These are phyloP conservation scores for Galium porrigens DNA, from an alignment of 305 asterid genomes.

Conservation along the genomic window DNA sequence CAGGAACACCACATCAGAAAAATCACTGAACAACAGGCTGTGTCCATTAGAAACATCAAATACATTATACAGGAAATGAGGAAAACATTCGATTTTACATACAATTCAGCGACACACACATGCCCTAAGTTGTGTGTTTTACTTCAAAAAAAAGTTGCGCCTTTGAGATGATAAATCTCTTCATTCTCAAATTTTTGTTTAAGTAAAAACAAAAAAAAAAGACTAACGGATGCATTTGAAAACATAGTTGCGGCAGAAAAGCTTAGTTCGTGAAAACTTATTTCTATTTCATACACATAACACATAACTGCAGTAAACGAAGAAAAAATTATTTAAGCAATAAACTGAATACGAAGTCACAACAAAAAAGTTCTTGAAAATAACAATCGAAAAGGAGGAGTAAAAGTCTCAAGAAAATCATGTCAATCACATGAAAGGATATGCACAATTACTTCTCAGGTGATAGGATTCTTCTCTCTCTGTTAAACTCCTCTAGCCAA, in stretches of 20 bases:
- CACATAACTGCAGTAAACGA: neutral
- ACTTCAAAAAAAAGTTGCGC: neutral
- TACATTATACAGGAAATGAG: neutral
- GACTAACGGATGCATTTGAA: neutral
- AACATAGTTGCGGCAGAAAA: neutral
- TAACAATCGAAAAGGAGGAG: neutral
- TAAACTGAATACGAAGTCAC: neutral
- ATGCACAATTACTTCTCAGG: conserved; percentile 51
- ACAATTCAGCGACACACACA: neutral
- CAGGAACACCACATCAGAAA: neutral
- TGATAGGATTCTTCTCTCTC: conserved; percentile 53
- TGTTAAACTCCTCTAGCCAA: conserved; percentile 78
- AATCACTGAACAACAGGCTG: neutral
- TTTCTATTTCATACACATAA: neutral
- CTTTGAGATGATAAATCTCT: conserved; percentile 1
- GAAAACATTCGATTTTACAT: neutral
- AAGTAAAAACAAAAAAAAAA: neutral
- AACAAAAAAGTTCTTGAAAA: neutral
- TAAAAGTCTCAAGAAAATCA: conserved; percentile 1
- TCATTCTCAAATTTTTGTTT: neutral
- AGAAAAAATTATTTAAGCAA: neutral
- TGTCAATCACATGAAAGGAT: neutral
- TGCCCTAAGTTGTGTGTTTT: neutral
- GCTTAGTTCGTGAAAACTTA: neutral
- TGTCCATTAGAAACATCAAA: neutral